Percentiles rank a stretch among this genome's conserved stretches.
These are phyloP conservation scores for Saitoella complicata DNA, from an alignment of 805 yeast species.

Conservation along the genomic window DNA sequence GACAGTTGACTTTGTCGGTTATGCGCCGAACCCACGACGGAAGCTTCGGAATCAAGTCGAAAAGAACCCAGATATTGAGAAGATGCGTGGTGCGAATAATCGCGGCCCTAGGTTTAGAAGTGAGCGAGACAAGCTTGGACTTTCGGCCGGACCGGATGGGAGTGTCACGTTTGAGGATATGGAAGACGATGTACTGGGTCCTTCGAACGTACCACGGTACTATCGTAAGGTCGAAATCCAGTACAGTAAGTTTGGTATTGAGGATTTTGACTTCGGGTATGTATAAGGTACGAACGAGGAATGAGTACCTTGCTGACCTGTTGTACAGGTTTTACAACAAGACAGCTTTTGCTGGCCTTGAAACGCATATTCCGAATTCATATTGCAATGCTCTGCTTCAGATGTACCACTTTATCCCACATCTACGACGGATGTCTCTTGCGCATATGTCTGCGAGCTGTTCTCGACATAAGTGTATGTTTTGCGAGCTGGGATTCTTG, in stretches of 20 bases:
- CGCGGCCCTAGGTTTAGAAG: conserved; percentile 13
- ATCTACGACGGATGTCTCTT: conserved; percentile 48
- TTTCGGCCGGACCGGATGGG: no score
- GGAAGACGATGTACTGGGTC: conserved; percentile 1
- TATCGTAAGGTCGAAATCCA: conserved; percentile 59
- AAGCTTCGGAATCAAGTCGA: conserved; percentile 20
- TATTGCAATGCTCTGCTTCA: conserved; percentile 68
- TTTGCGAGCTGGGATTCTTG: conserved; percentile 74
- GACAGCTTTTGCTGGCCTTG: conserved; percentile 68
- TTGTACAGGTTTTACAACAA: conserved; percentile 41
- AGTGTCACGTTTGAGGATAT: conserved; percentile 1
- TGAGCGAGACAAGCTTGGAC: conserved; percentile 8
- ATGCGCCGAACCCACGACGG: conserved; percentile 36
- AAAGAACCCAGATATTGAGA: conserved; percentile 11
- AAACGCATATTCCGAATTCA: conserved; percentile 66
- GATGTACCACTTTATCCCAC: conserved; percentile 60
- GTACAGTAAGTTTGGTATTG: conserved; percentile 81
- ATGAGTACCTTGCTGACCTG: neutral
- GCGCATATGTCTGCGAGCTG: conserved; percentile 39
- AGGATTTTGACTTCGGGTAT: conserved; percentile 71
- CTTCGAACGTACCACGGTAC: neutral
- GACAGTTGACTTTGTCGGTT: conserved; percentile 23
- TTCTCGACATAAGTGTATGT: conserved; percentile 29
- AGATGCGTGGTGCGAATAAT: conserved; percentile 2
- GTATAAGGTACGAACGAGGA: neutral